Evolutionary conservation across 768 basidiomycete species (phyloP), one percentile per base, ranked within the genome.

Genomic region (Auricularia cornea): DNA sequence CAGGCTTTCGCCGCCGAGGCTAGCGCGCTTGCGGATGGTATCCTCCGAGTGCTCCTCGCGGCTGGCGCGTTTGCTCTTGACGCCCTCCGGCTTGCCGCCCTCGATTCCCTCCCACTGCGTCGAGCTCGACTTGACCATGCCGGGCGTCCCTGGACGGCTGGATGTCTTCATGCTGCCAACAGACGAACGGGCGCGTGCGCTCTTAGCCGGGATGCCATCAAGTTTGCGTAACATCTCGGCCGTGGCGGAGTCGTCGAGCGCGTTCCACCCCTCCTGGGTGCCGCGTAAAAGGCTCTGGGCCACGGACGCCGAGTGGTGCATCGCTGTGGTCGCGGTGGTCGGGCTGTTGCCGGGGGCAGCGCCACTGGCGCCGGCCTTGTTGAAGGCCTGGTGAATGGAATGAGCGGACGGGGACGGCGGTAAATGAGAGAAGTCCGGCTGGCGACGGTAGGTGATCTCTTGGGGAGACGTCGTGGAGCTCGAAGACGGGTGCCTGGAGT

Each of bases 391-490:
- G 64, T 92, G 88, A 63, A 94, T 93, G 4, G 90, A 90, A 4
- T 90, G 86, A n/a, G 91, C 86, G 2, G 93, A 92, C 23, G 93
- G 93, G 16, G 93, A 94, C 16, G 94, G 91, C 14, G 93, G 93
- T 3, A 96, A 80, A 70, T 92, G 91, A 1, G 94, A 92, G 74
- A 92, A 94, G 73, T 94, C 93, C 6, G 71, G 69, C 81, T 86
- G 59, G 83, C 81, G 80, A 35, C 81, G 77, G 60, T 87, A 82
- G 68, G 83, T 86, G 35, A 70, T 70, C 73, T 82, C 84, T 40
- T 88, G 78, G 59, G 75, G 75, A 77, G 67, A 72, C 70, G 59
- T 48, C 62, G 54, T 51, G 16, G 38, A 76, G 68, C 62, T 69
- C 28, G 51, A 16, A 33, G 63, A 20, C 26, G 48, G 41, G 44